These are phyloP conservation scores for Schizochytrium sp. DNA, from an alignment of 108 stramenopile species.

Conservation along the genomic window DNA sequence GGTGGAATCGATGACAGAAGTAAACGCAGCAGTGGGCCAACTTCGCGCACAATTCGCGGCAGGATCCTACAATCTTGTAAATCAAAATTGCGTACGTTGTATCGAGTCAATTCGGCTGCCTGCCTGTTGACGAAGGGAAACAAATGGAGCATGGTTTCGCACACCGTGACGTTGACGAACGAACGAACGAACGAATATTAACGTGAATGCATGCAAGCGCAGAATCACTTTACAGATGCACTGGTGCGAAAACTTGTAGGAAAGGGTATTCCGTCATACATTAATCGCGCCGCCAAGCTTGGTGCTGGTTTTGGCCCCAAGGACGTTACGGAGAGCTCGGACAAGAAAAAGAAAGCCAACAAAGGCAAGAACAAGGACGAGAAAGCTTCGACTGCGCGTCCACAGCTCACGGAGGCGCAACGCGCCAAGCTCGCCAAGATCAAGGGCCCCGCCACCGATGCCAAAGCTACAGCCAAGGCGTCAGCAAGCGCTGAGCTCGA, in stretches of 20 bases:
- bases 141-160: no score
- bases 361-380: no score
- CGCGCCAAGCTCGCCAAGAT: not conserved
- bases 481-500: no score
- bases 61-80: not conserved
- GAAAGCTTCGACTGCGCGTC: no score
- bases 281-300: not conserved
- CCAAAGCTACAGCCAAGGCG: no score
- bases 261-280: not conserved
- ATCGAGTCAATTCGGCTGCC: not conserved
- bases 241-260: not conserved
- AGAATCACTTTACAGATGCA: conserved; percentile 11
- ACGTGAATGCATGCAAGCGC: not conserved
- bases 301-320: not conserved
- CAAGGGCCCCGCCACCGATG: not conserved
- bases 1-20: not conserved
- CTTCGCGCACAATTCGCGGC: not conserved
- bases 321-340: not conserved
- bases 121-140: no score
- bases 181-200: not conserved
- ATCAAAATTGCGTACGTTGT: conserved; percentile 2
- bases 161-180: not conserved
- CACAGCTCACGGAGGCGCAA: not conserved
- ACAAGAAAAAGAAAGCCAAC: no score
- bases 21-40: not conserved